Base-by-base conservation (phyloP, 2,329 filamentous ascomycete genomes). In the Davidsoniella eucalypti region DNA sequence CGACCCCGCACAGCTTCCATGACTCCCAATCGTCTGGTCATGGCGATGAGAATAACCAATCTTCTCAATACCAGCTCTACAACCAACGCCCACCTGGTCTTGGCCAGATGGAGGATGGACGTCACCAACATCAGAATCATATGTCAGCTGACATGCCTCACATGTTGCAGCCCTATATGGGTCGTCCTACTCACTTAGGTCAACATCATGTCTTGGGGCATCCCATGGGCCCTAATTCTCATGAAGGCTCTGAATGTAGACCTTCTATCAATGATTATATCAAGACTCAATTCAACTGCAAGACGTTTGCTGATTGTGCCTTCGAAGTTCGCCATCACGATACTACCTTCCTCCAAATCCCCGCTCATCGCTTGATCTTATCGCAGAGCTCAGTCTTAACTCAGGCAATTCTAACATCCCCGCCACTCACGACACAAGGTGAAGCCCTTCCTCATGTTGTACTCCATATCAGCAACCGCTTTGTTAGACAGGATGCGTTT, bases 1-100 rank as follows among this genome's bases (percentile, higher is more conserved):
- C 71, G 1, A 77, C 75, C 2, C 72, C 75, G 17, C 52, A 75
- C 54, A 80, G 75, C 60, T 77, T 76, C 57, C 76, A 78, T 50
- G 76, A 71, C 36, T 80, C 77, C 2, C 76, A 78, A 54, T 69
- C 73, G 36, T 77, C 76, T 1, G 67, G 63, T 4, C 68, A 69
- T 41, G 66, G 64, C 14, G 70, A 69, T 38, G 69, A 72, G 10
- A 38, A 52, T 41, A 45, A 46, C 18, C 48, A 38, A 33, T 14
- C 47, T 42, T 50, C 48, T 41, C 45, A 29, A 57, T 33, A 40
- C 17, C 44, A 46, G 7, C 41, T 47, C 4, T 47, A 47, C 44
- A 47, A 26, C 33, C 44, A 47, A 38, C 44, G 23, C 14, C 44
- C 44, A 21, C 44, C 54, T 37, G 40, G 23, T 33, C 50, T 41